Evolutionary conservation across 225 moss, liverwort and hornwort genomes (phyloP), one percentile per base, ranked within the genome.

Genomic region (Anthoceros angustus): DNA sequence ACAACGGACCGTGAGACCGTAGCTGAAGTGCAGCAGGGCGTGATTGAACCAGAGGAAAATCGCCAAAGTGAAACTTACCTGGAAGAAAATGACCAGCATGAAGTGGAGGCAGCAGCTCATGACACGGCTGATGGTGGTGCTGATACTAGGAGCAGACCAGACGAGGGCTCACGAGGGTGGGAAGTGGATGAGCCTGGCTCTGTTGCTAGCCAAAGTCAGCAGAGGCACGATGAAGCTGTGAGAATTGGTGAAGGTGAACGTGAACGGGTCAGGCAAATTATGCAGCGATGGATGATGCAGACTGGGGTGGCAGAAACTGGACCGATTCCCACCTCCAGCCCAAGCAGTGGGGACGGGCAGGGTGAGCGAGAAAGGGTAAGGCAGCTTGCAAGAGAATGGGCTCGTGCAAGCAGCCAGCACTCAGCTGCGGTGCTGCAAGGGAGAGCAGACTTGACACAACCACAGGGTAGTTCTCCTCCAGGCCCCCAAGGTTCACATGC

Each of bases 321-420:
- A 69, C 75, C 71, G 25, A 62, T 65, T 14, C 70, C 77, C 18
- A 70, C 65, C 72, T 65, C 43, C 43, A 77, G 74, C 43, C 76
- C 73, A 12, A 76, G 66, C 72, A 81, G 74, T 65, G 73, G 83
- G 55, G 79, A 78, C 49, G 83, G 77, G 65, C 77, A 83, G 68
- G 83, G 71, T 65, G 85, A 88, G 64, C 71, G 84, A 65, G 88
- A 89, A 72, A 84, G 86, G 72, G 86, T 86, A 20, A 72, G 88
- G 68, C 79, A 82, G 41, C 76, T 86, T 78, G 83, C 81, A n/a
- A 69, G 86, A 50, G 78, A 84, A 66, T 89, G 88, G 88, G 71
- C 82, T 63, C 80, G 80, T 67, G 79, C 79, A 18, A 80, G 85
- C 68, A 78, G 75, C 39, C 79, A 75, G 66, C 76, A 67, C 42